Conservation (phyloP, 805 yeast species). For the Zygosaccharomyces siamensis region DNA sequence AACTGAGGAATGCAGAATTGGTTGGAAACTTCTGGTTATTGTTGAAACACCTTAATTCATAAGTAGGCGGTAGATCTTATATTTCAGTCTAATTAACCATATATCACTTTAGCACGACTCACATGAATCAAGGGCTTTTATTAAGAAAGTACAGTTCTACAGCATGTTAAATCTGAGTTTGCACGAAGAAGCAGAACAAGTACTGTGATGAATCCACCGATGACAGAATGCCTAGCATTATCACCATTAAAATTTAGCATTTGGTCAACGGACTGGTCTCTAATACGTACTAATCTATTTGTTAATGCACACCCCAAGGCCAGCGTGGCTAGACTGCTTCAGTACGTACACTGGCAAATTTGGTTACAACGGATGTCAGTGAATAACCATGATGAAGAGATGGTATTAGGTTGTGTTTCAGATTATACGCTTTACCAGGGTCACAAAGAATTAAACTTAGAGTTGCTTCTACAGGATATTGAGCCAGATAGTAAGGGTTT, state of each 20-base stretch:
- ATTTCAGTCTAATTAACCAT: not conserved
- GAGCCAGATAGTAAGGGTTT: constrained; percentile 15
- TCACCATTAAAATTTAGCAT: constrained; percentile 22
- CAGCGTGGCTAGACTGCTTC: constrained; percentile 23
- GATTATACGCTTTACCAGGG: constrained; percentile 12
- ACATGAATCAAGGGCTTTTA: not conserved
- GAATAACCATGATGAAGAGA: not conserved
- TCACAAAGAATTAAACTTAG: constrained; percentile 8
- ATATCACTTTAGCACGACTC: constrained; percentile 5
- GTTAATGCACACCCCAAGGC: constrained; percentile 28
- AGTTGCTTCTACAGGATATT: constrained; percentile 14
- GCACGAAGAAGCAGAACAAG: not conserved
- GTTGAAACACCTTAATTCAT: not conserved
- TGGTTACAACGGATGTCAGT: constrained; percentile 6
- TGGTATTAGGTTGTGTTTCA: constrained; percentile 7
- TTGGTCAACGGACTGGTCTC: constrained; percentile 17
- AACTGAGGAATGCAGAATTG: not conserved
- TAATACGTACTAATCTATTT: constrained; percentile 14
- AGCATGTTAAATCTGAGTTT: not conserved
- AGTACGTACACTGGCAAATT: constrained; percentile 25
- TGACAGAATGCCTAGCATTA: constrained; percentile 14
- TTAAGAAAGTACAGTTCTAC: not conserved
- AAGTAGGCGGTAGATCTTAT: no score
- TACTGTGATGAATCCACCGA: not conserved
- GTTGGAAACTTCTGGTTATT: not conserved